Evolutionary conservation across 1,284 basidiomycete species (phyloP).

Genomic region (Blastosporella zonata): DNA sequence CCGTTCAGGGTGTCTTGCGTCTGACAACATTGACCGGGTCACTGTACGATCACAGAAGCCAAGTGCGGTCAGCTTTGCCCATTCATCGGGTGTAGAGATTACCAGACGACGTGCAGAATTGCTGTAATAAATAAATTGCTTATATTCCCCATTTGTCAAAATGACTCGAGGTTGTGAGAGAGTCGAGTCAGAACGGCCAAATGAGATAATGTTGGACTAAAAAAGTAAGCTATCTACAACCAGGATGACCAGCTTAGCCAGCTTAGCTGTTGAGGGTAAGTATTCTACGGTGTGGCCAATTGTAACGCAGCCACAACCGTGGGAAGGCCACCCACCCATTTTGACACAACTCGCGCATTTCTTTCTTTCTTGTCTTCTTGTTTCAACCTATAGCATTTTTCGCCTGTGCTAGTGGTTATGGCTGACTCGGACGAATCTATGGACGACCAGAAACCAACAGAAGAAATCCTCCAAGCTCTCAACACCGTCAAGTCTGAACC

Average conservation of each 20-base stretch:
- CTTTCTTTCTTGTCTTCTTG: neutral
- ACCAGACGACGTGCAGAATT: slow-evolving; percentile 30
- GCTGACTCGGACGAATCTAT: slow-evolving; percentile 16
- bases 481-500: slow-evolving; percentile 26
- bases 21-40: slow-evolving; percentile 32
- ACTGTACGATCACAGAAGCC: slow-evolving; percentile 49
- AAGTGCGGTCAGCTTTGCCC: slow-evolving; percentile 48
- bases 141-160: slow-evolving; percentile 6
- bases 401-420: slow-evolving; percentile 10
- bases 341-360: neutral
- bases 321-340: slow-evolving; percentile 5
- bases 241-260: neutral
- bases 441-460: slow-evolving; percentile 30
- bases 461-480: slow-evolving; percentile 31
- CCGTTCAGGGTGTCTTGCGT: slow-evolving; percentile 31
- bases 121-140: slow-evolving; percentile 4
- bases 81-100: slow-evolving; percentile 48
- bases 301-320: slow-evolving; percentile 7
- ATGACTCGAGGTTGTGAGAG: slow-evolving; percentile 8
- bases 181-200: slow-evolving; percentile 18
- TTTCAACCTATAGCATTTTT: slow-evolving; percentile 8
- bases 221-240: neutral
- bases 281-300: neutral
- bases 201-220: slow-evolving; percentile 4
- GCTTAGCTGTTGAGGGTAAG: neutral